These are phyloP conservation scores for Rhizophlyctis rosea DNA, from an alignment of 192 early-diverging fungal genomes.

Conservation along the genomic window DNA sequence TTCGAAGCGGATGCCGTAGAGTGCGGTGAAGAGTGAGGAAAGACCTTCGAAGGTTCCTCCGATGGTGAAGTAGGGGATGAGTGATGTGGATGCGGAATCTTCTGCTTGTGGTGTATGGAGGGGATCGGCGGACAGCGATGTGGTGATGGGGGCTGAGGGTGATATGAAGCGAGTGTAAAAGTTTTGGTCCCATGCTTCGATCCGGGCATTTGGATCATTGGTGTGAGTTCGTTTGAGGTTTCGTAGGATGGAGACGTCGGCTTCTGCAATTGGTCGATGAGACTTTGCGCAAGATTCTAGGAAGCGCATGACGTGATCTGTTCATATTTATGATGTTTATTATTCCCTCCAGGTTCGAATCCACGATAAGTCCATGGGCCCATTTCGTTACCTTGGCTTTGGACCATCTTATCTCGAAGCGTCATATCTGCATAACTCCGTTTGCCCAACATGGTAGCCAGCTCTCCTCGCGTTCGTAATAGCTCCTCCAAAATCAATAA, in stretches of 20 bases:
- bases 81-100: too few relatives aligned
- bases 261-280: slow-evolving; percentile 53
- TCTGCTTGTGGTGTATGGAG: slow-evolving; percentile 28
- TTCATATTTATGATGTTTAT: too few relatives aligned
- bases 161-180: slow-evolving; percentile 53
- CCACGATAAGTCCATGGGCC: neutral
- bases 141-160: neutral
- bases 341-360: neutral
- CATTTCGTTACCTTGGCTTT: slow-evolving; percentile 30
- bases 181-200: slow-evolving; percentile 84
- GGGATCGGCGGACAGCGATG: slow-evolving; percentile 1
- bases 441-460: slow-evolving; percentile 75
- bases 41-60: slow-evolving; percentile 84
- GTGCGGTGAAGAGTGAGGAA: slow-evolving; percentile 74
- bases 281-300: slow-evolving; percentile 64
- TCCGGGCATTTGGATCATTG: slow-evolving; percentile 1
- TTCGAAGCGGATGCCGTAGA: slow-evolving; percentile 86
- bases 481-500: slow-evolving; percentile 70
- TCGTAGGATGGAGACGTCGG: slow-evolving; percentile 50
- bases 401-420: slow-evolving; percentile 91
- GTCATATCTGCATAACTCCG: slow-evolving; percentile 81
- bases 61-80: slow-evolving; percentile 80
- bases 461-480: slow-evolving; percentile 65
- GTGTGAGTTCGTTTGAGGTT: slow-evolving; percentile 35
- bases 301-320: slow-evolving; percentile 82